phyloP scores from a whole-genome alignment of 495 filamentous ascomycete genomes.

The Penicillium flavigenum region DNA sequence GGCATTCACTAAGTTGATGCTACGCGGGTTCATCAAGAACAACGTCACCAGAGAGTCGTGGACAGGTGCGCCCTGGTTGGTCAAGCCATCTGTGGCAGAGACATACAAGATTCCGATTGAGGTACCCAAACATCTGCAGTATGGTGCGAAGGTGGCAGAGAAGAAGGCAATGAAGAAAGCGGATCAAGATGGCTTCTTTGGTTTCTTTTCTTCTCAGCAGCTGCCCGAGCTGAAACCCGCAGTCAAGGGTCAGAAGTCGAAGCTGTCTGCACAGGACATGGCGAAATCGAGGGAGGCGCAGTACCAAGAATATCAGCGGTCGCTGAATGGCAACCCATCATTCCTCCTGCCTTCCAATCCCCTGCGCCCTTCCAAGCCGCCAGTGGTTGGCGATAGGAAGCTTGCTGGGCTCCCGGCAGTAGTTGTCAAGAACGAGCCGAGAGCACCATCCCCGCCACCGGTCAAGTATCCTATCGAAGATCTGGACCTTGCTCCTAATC shows the following conservation, averaged over 20 bases:
- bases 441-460: constrained; percentile 68
- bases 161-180: constrained; percentile 75
- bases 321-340: constrained; percentile 50
- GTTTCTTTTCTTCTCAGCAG: constrained; percentile 54
- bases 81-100: constrained; percentile 81
- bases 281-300: constrained; percentile 47
- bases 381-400: constrained; percentile 43
- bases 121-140: constrained; percentile 78
- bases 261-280: constrained; percentile 47
- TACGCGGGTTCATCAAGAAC: constrained; percentile 93
- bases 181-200: constrained; percentile 53
- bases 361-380: constrained; percentile 37
- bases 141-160: constrained; percentile 74
- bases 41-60: constrained; percentile 87
- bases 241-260: constrained; percentile 72
- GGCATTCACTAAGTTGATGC: constrained; percentile 90
- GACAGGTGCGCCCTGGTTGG: constrained; percentile 93
- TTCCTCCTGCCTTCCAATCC: constrained; percentile 40
- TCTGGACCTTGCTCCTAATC: constrained; percentile 67
- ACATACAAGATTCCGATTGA: constrained; percentile 80
- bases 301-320: constrained; percentile 54
- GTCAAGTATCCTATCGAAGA: constrained; percentile 97
- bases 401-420: constrained; percentile 26
- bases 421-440: constrained; percentile 40
- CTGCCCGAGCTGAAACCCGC: constrained; percentile 80